Base-by-base conservation (phyloP, 2,329 filamentous ascomycete genomes). In the Tolypocladium album region DNA sequence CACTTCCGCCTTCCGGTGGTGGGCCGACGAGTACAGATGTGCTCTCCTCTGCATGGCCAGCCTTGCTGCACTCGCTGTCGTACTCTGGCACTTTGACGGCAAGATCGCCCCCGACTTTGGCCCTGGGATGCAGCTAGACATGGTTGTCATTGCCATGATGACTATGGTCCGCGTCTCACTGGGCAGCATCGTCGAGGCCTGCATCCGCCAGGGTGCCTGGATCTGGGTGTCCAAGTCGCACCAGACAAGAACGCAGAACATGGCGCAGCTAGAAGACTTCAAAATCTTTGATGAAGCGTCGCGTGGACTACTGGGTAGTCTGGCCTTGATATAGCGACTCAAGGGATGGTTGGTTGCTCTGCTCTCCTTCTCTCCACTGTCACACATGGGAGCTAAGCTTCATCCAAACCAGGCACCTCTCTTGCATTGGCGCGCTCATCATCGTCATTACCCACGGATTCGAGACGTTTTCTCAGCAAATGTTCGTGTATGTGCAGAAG, bases 381-480 rank as follows among this genome's bases (percentile, higher is more conserved):
- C 17, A 63, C 5, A 12, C 12, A 43, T n/a, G 59, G 64, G 13
- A 65, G 65, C 38, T 20, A 50, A 9, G 4, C 2, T 40, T n/a
- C 15, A 27, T 22, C 55, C 8, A 15, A 38, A 38, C 36, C 55
- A 75, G 70, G 8, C 72, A 76, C 58, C 63, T 74, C 4, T 72
- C 72, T 1, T 76, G 73, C 56, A 64, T 75, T n/a, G 74, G 74
- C 3, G 73, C 73, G 1, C 60, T 68, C 36, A 74, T 75, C 50
- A 66, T 72, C 1, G 63, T 76, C 52, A 58, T 76, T 1, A 68
- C 69, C 2, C 70, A 73, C 31, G 72, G 72, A 3, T 75, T 76
- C 42, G 73, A 75, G 62, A 73, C 74, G 0, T 74, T 75, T 60
- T 75, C 72, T 1, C 72, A 74, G 60, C 69, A 75, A 63, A 74